Conservation (phyloP, 2,329 filamentous ascomycete genomes). For the Alternaria brassicicola region DNA sequence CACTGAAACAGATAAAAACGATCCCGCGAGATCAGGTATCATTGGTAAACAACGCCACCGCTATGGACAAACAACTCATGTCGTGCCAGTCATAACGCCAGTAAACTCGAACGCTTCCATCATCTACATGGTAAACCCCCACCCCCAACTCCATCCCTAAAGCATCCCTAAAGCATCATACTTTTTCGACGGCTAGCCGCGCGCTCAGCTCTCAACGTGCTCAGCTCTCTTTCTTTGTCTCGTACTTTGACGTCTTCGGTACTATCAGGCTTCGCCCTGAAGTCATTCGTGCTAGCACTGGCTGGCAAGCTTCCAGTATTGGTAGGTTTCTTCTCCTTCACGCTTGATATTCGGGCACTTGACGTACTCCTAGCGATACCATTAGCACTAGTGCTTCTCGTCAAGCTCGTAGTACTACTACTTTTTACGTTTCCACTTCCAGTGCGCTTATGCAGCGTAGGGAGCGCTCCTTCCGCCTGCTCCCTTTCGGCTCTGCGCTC, state of each 20-base stretch:
- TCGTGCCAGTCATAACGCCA: not conserved
- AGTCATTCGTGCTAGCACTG: conserved; percentile 18
- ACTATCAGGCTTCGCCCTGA: conserved; percentile 16
- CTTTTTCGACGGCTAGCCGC: conserved; percentile 51
- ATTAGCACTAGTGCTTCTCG: conserved; percentile 20
- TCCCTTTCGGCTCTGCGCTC: conserved; percentile 21
- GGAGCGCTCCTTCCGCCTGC: conserved; percentile 24
- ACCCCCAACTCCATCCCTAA: conserved; percentile 23
- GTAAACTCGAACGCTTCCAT: not conserved
- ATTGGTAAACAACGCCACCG: conserved; percentile 14
- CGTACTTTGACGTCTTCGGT: conserved; percentile 13
- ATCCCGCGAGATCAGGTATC: conserved; percentile 13
- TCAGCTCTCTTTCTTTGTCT: conserved; percentile 18
- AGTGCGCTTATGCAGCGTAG: conserved; percentile 34
- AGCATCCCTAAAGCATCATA: conserved; percentile 50
- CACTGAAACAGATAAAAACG: conserved; percentile 1
- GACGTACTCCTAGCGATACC: conserved; percentile 14
- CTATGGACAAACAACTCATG: conserved; percentile 6
- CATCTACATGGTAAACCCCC: conserved; percentile 6
- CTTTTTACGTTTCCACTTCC: conserved; percentile 34
- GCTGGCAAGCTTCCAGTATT: conserved; percentile 4
- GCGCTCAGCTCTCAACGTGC: conserved; percentile 41
- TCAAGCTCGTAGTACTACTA: conserved; percentile 20
- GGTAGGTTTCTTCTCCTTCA: conserved; percentile 27
- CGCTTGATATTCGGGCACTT: conserved; percentile 12